Evolutionary conservation across 371 early-diverging fungal genomes (phyloP), one percentile per base, ranked within the genome.

Genomic region (Mucor plumbeus): DNA sequence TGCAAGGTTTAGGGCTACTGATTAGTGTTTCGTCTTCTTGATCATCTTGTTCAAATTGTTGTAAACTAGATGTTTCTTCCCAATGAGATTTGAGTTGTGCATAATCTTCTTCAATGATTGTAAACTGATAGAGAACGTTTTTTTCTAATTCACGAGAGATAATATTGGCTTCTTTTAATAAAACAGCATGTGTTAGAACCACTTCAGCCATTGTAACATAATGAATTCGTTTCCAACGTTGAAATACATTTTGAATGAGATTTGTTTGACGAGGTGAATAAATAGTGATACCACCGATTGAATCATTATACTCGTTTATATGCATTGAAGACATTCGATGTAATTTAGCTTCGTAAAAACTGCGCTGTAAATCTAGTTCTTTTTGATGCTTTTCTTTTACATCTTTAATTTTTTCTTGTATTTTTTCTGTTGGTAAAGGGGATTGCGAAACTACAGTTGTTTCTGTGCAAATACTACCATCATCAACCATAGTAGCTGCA

Each of bases 81-180:
- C 89, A 91, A 50, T 80, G 85, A 0, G 94, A 92, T 11, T 69
- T 55, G 0, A 87, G 80, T 35, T 78, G 78, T 15, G 83, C 70
- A 48, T 77, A 79, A 33, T 77, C 84, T 34, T 87, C 79, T 35
- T 91, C 88, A 13, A 92, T 74, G 43, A 95, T 80, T 5, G 90
- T 85, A 66, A 95, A 90, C 71, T 95, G 95, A 72, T 93, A 96
- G 0, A 89, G 72, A 5, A 92, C 92, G 35, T 90, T 77, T 63
- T 92, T 93, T 5, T 80, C 84, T 5, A 95, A 76, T 64, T 96
- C 95, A 14, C 87, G 86, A 62, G 92, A 87, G 34, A 93, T 93
- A 13, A 95, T 85, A 64, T 95, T 96, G 67, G 94, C 95, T 70
- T 95, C 94, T 69, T 95, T 95, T 40, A 96, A 71, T 54, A 91